Conservation (phyloP, 345 rosid species). For the Citrus mangshanensis region DNA sequence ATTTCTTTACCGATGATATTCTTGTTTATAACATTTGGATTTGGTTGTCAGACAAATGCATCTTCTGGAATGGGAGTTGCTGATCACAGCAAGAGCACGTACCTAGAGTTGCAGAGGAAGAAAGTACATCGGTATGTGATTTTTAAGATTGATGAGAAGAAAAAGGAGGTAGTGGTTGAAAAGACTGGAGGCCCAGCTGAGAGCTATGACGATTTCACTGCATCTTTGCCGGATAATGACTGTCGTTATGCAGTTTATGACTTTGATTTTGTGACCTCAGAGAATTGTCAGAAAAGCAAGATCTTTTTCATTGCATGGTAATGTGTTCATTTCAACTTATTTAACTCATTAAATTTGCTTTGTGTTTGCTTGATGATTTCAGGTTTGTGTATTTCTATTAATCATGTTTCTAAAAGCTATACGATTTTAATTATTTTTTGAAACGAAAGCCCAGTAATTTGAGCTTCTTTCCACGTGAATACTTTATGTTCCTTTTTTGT, state of each 20-base stretch:
- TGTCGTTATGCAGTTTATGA: slow-evolving; percentile 68
- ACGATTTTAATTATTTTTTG: too few species aligned
- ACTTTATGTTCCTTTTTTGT: background rate
- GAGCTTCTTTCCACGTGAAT: background rate
- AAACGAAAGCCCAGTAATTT: too few species aligned
- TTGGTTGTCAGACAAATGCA: slow-evolving; percentile 16
- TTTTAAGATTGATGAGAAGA: slow-evolving; percentile 58
- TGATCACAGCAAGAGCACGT: slow-evolving; percentile 30
- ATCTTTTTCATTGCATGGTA: slow-evolving; percentile 71
- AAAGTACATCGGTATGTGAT: slow-evolving; percentile 48
- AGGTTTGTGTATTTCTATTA: background rate
- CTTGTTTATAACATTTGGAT: background rate
- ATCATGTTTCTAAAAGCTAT: background rate
- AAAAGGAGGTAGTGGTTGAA: slow-evolving; percentile 57
- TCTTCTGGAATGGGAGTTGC: slow-evolving; percentile 27
- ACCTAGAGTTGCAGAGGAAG: slow-evolving; percentile 37
- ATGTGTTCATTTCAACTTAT: background rate
- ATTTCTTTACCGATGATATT: too few species aligned
- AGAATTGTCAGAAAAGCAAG: slow-evolving; percentile 65
- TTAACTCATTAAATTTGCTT: background rate
- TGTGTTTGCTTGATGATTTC: background rate
- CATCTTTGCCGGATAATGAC: slow-evolving; percentile 58
- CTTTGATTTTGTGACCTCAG: slow-evolving; percentile 57
- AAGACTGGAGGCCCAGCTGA: slow-evolving; percentile 55
- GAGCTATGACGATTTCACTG: slow-evolving; percentile 55